These are phyloP conservation scores for Phaseolus coccineus DNA, from an alignment of 331 rosid genomes.

Conservation along the genomic window DNA sequence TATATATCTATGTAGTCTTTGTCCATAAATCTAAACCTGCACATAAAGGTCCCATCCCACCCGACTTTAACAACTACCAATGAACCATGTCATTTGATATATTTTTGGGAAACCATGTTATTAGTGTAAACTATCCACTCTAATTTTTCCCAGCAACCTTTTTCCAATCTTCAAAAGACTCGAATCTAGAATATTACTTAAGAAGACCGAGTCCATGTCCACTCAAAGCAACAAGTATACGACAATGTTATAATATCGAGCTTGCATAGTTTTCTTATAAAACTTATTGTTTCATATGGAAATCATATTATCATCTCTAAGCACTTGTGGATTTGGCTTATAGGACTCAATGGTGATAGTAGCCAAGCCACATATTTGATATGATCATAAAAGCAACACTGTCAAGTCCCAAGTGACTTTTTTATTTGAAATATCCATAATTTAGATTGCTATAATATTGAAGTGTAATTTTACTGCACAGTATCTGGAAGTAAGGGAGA, in stretches of 20 bases:
- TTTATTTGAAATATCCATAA: conserved; percentile 18
- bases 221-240: too few species aligned
- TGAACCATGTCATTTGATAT: too few species aligned
- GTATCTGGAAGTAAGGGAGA: conserved; percentile 95
- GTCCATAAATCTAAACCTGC: too few species aligned
- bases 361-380: conserved; percentile 6
- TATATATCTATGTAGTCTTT: too few species aligned
- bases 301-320: conserved; percentile 14
- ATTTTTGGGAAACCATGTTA: too few species aligned
- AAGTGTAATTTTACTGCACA: conserved; percentile 46
- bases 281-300: conserved; percentile 9
- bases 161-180: too few species aligned
- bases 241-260: not conserved
- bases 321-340: conserved; percentile 20
- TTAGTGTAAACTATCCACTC: too few species aligned
- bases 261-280: not conserved
- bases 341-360: not conserved
- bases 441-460: conserved; percentile 28
- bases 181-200: too few species aligned
- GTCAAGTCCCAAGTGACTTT: not conserved
- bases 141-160: too few species aligned
- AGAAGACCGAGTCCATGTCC: too few species aligned
- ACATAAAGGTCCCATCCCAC: too few species aligned
- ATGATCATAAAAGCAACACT: conserved; percentile 22
- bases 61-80: too few species aligned